Evolutionary conservation across 169 alveolate genomes (phyloP), one percentile per base, ranked within the genome.

Genomic region (Plasmodium billcollinsi): DNA sequence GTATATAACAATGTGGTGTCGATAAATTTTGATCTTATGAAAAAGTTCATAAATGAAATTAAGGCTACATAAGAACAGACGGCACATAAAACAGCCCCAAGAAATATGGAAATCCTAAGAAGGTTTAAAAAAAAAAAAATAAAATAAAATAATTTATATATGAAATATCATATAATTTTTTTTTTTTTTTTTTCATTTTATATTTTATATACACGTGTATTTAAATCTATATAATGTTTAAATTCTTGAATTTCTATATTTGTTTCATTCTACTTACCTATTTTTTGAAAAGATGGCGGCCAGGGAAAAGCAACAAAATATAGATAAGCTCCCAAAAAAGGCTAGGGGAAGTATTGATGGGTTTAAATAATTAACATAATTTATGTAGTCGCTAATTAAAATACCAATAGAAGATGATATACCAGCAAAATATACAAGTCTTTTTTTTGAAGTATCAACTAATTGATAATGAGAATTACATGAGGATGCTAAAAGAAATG

Each of bases 261-360:
- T 20, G 66, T 26, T 59, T 29, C 49, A 20, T 11, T 11, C 11
- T 61, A 8, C 21, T 33, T 67, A 80, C 90, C 90, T 80, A 3
- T 69, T 69, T 59, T 69, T 80, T 69, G 90, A 80, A 80, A 80
- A 80, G 54, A 80, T 80, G 39, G 90, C 90, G 20, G 90, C 69
- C 72, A 66, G n/a, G 63, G 90, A 80, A 72, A 80, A 69, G 65
- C 90, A 80, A 21, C 71, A 54, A 43, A 80, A 80, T 67, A 80
- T 80, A 26, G 90, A 80, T 47, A 80, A 71, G 18, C 90, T 80
- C 5, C 90, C 90, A 54, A 80, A 80, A 54, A 80, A 80, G 18
- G 90, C 90, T 43, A 80, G 47, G 33, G 90, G 90, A 11, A 80
- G 80, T 24, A 80, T 80, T 33, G 90, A 80, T 14, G 90, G 90